Conservation (phyloP, 2,329 filamentous ascomycete genomes). For the Coniochaeta sp. region DNA sequence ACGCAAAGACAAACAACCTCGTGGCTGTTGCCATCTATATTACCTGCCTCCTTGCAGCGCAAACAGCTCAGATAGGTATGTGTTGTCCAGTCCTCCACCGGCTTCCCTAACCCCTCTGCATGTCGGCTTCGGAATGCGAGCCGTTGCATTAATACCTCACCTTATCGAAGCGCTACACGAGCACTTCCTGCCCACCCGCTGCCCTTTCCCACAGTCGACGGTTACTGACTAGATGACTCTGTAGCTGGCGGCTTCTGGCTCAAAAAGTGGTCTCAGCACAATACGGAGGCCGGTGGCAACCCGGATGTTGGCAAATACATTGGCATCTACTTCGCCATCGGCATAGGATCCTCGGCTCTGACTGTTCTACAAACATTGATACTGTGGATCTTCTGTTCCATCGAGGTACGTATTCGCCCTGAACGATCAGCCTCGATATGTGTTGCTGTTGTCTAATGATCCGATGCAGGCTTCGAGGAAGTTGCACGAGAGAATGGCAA, state of each 20-base stretch:
- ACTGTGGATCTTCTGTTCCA: conserved; percentile 98
- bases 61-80: conserved; percentile 73
- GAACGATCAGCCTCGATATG: conserved; percentile 13
- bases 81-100: conserved; percentile 14
- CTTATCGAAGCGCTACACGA: conserved; percentile 4
- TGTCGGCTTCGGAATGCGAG: conserved; percentile 6
- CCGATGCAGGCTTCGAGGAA: conserved; percentile 73
- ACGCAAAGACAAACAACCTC: conserved; percentile 90
- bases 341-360: conserved; percentile 75
- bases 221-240: neutral
- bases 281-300: conserved; percentile 62
- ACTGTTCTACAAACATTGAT: conserved; percentile 91
- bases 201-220: neutral
- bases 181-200: neutral
- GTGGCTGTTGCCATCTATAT: conserved; percentile 77
- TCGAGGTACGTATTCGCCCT: conserved; percentile 57
- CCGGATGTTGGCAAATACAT: conserved; percentile 80
- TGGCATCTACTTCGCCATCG: conserved; percentile 92
- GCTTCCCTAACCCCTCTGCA: neutral
- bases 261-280: conserved; percentile 83
- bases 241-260: conserved; percentile 84
- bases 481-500: conserved; percentile 94
- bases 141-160: conserved; percentile 6
- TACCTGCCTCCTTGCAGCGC: conserved; percentile 67
- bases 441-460: conserved; percentile 5